Evolutionary conservation across 2,329 filamentous ascomycete genomes (phyloP).

Genomic region (Sclerotinia minor): DNA sequence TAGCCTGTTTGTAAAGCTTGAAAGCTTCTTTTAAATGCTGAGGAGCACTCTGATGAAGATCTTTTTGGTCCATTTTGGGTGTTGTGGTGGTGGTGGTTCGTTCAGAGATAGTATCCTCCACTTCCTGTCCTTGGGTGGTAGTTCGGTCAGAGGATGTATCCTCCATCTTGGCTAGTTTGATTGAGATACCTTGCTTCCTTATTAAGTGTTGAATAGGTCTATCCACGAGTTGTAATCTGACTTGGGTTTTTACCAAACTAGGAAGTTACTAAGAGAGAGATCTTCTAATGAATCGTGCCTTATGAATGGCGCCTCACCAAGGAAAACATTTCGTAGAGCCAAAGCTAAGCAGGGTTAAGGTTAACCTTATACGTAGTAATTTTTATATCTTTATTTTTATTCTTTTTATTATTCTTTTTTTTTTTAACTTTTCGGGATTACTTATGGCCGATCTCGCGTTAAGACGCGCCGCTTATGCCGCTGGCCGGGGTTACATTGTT

Average conservation of each 20-base stretch:
- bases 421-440: constrained; percentile 15
- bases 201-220: not conserved
- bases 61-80: constrained; percentile 46
- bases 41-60: constrained; percentile 78
- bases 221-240: not conserved
- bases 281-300: not conserved
- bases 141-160: not conserved
- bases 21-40: constrained; percentile 68
- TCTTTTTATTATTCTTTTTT: no score
- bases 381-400: not conserved
- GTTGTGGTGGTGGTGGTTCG: not conserved
- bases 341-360: not conserved
- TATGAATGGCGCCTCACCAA: not conserved
- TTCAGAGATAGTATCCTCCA: not conserved
- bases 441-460: constrained; percentile 18
- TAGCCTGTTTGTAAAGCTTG: constrained; percentile 56
- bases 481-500: constrained; percentile 17
- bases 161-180: not conserved
- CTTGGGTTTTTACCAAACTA: not conserved
- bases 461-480: constrained; percentile 19
- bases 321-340: not conserved
- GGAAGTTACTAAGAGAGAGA: not conserved
- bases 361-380: no score
- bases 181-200: not conserved
- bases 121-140: not conserved